phyloP scores from a whole-genome alignment of 139 green algal genomes.

The Penium margaritaceum region DNA sequence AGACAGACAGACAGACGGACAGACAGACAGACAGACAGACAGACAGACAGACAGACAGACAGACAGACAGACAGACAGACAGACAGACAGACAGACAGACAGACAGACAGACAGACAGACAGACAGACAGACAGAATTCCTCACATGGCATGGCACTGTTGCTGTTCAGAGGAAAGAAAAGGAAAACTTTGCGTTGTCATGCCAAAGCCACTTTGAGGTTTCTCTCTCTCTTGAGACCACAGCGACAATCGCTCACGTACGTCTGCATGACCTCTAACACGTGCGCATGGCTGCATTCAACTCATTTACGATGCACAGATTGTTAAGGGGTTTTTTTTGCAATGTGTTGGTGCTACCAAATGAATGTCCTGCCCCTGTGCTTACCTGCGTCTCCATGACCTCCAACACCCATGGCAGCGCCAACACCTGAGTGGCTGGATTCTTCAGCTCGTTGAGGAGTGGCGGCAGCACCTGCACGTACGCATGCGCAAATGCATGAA shows the following conservation, averaged over 20 bases:
- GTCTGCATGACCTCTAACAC: conserved; percentile 19
- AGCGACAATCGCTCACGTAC: not conserved
- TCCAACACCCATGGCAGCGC: conserved; percentile 29
- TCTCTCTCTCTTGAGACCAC: too few species aligned
- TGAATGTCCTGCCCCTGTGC: conserved; percentile 35
- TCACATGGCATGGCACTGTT: too few species aligned
- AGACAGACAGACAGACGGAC: not conserved
- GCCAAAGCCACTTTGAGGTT: too few species aligned
- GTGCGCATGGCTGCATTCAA: too few species aligned
- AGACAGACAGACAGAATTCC: too few species aligned
- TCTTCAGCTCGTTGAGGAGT: conserved; percentile 29
- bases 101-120: too few species aligned
- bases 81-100: too few species aligned
- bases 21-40: not conserved
- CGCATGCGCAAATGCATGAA: not conserved
- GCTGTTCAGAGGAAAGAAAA: too few species aligned
- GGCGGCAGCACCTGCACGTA: conserved; percentile 32
- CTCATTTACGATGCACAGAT: conserved; percentile 6
- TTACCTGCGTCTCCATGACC: conserved; percentile 25
- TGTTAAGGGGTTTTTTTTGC: conserved; percentile 27
- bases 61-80: not conserved
- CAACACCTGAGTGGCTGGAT: conserved; percentile 33
- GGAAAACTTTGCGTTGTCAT: too few species aligned
- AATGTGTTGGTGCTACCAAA: too few species aligned
- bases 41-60: not conserved